Evolutionary conservation across 352 stramenopile genomes (phyloP).

Genomic region (Globisporangium uncinulatum): DNA sequence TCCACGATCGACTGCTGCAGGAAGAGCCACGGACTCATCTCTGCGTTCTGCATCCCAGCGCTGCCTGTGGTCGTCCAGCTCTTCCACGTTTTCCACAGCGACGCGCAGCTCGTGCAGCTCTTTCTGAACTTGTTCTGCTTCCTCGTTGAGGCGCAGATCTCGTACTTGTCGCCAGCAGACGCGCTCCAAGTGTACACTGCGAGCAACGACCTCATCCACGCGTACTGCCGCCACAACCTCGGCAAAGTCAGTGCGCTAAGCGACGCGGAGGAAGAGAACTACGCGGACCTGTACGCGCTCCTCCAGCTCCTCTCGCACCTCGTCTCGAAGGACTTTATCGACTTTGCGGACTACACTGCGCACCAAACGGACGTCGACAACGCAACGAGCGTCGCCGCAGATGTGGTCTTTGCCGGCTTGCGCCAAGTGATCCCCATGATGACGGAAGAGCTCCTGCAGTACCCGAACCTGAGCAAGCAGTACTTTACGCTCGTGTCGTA

Average conservation of each 20-base stretch:
- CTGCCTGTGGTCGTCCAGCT: slow-evolving; percentile 70
- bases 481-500: slow-evolving; percentile 88
- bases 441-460: slow-evolving; percentile 84
- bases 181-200: slow-evolving; percentile 67
- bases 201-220: slow-evolving; percentile 63
- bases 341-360: slow-evolving; percentile 73
- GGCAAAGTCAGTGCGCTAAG: slow-evolving; percentile 58
- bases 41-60: slow-evolving; percentile 56
- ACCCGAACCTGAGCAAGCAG: slow-evolving; percentile 79
- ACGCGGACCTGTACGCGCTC: slow-evolving; percentile 62
- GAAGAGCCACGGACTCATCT: slow-evolving; percentile 52
- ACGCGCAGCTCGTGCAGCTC: slow-evolving; percentile 67
- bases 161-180: slow-evolving; percentile 60
- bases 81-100: slow-evolving; percentile 69
- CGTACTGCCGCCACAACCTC: slow-evolving; percentile 66
- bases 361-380: slow-evolving; percentile 49
- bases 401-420: slow-evolving; percentile 87
- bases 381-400: slow-evolving; percentile 63
- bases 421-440: slow-evolving; percentile 87
- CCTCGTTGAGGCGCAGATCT: slow-evolving; percentile 77
- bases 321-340: slow-evolving; percentile 81
- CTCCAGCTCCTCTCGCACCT: slow-evolving; percentile 78
- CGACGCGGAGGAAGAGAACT: slow-evolving; percentile 74
- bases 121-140: slow-evolving; percentile 75
- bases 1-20: slow-evolving; percentile 7